phyloP scores from a whole-genome alignment of 2,329 filamentous ascomycete species.

The Cytospora chrysosperma region DNA sequence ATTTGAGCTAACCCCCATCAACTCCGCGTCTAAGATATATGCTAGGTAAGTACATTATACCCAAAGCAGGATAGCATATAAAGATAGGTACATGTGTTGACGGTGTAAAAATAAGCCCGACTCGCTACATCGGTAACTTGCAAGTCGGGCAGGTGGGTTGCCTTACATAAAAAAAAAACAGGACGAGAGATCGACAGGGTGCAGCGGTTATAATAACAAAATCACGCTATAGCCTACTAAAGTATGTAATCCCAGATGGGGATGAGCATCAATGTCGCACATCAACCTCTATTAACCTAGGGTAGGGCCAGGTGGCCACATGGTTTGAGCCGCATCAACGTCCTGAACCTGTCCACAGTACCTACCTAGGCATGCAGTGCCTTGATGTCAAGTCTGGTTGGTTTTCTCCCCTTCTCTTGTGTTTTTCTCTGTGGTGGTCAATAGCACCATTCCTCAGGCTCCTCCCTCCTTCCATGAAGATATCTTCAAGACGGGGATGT shows the following conservation, averaged over 20 bases:
- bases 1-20: too few species aligned
- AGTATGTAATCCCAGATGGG: slow-evolving; percentile 5
- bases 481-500: neutral
- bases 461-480: neutral
- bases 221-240: slow-evolving; percentile 9
- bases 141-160: neutral
- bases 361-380: too few species aligned
- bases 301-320: slow-evolving; percentile 21
- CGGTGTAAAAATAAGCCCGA: slow-evolving; percentile 5
- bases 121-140: neutral
- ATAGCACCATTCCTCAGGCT: neutral
- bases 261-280: slow-evolving; percentile 21
- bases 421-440: too few species aligned
- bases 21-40: neutral
- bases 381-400: too few species aligned
- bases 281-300: slow-evolving; percentile 14
- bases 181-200: slow-evolving; percentile 20
- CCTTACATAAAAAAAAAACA: slow-evolving; percentile 15
- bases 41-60: neutral
- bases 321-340: slow-evolving; percentile 26
- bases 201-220: slow-evolving; percentile 9
- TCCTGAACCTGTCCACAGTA: slow-evolving; percentile 8
- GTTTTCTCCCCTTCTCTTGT: too few species aligned
- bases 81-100: neutral
- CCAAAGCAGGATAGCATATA: neutral